Base-by-base conservation (phyloP, 1,284 basidiomycete species). In the Hortiboletus rubellus region DNA sequence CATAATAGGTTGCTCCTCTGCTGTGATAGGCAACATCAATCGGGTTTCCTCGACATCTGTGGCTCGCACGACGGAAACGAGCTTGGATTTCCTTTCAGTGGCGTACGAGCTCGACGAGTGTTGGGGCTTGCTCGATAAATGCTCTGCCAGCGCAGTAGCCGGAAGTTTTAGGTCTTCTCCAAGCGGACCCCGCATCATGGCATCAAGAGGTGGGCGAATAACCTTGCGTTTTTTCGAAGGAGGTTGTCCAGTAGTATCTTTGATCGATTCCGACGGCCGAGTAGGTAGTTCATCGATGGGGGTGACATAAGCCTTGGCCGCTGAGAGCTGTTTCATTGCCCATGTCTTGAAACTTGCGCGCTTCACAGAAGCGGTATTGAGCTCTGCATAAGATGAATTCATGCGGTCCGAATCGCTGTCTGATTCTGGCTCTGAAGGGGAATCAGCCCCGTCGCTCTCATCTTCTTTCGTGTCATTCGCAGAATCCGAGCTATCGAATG, bases 1-100 rank as follows among this genome's bases (percentile, higher is more conserved):
- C 82, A 99, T 91, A 54, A 99, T 94, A 5, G 84, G 81, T 69
- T 99, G 95, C 69, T 99, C 97, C 72, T 99, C 96, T 14, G 89
- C 86, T 8, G 95, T 83, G 58, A 99, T 94, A 4, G 97, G 97
- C 2, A 99, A 78, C 57, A 90, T 78, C 61, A 95, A 76, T 43
- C 97, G 79, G 2, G 88, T 80, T 56, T 90, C 91, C 61, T 91
- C 84, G 7, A 98, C 86, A 36, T 91, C 91, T 36, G 79, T 69
- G 2, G 88, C 83, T 11, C 96, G 84, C 31, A 76, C 77, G 38
- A 98, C 81, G 1, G 76, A 72, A n/a, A 95, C 79, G 43, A 81
- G 74, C 61, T 82, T 85, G 17, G 31, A 3, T 43, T 50, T 61
- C 41, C 51, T 59, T 42, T 54, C 50, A n/a, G 40, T 34, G 17